Percentiles rank a stretch among this genome's conserved stretches.
Conservation (phyloP, 108 stramenopile genomes). For the Skeletonema potamos region DNA sequence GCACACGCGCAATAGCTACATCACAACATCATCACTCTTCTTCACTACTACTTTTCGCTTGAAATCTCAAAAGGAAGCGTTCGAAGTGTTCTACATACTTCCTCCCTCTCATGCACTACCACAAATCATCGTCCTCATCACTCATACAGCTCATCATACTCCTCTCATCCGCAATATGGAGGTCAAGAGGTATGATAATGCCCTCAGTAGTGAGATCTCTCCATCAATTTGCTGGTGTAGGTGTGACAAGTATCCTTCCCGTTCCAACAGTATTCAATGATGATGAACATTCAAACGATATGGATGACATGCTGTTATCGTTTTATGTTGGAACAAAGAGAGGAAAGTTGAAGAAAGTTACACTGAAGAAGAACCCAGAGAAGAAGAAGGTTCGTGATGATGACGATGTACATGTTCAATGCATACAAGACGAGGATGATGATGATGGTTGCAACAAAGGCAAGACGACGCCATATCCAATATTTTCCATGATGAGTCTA, state of each 20-base stretch:
- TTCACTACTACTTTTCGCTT: too few species aligned
- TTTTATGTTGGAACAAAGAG: conserved; percentile 22
- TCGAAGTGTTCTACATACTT: too few species aligned
- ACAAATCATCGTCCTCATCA: too few species aligned
- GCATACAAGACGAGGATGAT: background rate
- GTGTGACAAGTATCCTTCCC: conserved; percentile 9
- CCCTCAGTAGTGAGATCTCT: background rate
- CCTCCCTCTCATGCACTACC: too few species aligned
- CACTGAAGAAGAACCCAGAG: too few species aligned
- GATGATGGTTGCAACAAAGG: conserved; percentile 2
- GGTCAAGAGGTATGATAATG: background rate
- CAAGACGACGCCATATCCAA: conserved; percentile 20
- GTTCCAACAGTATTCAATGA: background rate
- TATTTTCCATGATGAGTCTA: conserved; percentile 23
- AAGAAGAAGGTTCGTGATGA: background rate
- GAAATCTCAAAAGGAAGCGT: too few species aligned
- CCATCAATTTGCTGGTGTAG: background rate
- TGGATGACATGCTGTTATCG: background rate
- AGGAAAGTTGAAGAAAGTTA: conserved; percentile 1
- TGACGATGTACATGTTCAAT: background rate
- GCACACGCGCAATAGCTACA: too few species aligned
- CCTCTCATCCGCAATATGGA: background rate
- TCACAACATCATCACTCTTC: too few species aligned
- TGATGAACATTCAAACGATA: background rate
- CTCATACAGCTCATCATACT: background rate